These are phyloP conservation scores for Aspergillus texensis DNA, from an alignment of 2,329 filamentous ascomycete species.

Conservation along the genomic window DNA sequence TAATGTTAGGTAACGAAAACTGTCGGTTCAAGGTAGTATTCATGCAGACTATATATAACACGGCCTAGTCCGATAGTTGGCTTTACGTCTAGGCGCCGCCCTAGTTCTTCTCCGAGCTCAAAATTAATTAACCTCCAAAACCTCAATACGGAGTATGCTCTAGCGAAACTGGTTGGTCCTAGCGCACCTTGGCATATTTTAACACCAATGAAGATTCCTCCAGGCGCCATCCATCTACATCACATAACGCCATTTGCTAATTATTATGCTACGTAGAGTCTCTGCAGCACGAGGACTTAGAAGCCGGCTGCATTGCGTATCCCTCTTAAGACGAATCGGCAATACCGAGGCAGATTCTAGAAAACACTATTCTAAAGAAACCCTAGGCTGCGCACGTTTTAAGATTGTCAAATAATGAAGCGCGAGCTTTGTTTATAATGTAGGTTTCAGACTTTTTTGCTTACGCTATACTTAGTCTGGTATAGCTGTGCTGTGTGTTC, in stretches of 20 bases:
- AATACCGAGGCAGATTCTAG: not conserved
- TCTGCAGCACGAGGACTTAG: not conserved
- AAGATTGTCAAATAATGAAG: not conserved
- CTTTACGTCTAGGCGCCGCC: not conserved
- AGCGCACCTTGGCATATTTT: not conserved
- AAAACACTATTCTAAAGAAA: not conserved
- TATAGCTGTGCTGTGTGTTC: not conserved
- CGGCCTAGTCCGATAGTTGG: not conserved
- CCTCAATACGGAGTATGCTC: not conserved
- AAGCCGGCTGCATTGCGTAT: not conserved
- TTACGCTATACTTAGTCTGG: not conserved
- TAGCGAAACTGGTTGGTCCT: not conserved
- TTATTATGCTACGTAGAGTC: not conserved
- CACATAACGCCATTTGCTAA: not conserved
- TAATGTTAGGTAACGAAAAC: not conserved
- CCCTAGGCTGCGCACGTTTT: not conserved
- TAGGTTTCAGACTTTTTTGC: not conserved
- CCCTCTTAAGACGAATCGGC: not conserved
- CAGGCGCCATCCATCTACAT: not conserved
- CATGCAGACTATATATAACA: not conserved
- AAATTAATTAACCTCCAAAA: not conserved
- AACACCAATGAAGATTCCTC: not conserved
- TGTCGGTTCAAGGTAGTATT: not conserved
- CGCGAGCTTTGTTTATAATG: not conserved
- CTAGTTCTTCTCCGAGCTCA: not conserved